phyloP scores from a whole-genome alignment of 306 rosid genomes.

The Vicia faba region DNA sequence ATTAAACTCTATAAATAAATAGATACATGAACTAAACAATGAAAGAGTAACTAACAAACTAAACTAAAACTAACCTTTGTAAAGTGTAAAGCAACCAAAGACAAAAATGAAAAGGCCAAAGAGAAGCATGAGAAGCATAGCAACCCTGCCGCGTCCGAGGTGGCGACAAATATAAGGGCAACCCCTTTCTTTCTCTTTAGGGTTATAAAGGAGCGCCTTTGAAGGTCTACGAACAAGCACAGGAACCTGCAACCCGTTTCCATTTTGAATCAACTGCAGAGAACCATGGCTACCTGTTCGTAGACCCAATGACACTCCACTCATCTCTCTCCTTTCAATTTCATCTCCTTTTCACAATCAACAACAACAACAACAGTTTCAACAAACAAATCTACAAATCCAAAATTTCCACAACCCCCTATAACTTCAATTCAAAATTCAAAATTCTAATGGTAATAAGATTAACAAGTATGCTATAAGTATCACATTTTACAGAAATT shows the following conservation, averaged over 20 bases:
- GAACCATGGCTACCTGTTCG: constrained; percentile 80
- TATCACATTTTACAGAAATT: constrained; percentile 14
- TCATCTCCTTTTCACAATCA: constrained; percentile 56
- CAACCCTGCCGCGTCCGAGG: constrained; percentile 69
- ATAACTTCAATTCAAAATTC: neutral
- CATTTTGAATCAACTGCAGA: constrained; percentile 70
- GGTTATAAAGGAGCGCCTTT: constrained; percentile 59
- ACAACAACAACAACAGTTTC: neutral
- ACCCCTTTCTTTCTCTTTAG: constrained; percentile 82
- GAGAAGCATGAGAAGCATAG: constrained; percentile 76
- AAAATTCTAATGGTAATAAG: too few species aligned
- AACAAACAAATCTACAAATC: constrained; percentile 22
- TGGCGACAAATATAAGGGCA: constrained; percentile 56
- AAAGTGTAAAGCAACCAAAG: constrained; percentile 63
- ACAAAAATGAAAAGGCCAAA: constrained; percentile 72
- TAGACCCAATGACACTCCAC: constrained; percentile 88
- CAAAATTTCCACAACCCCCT: neutral
- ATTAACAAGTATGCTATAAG: too few species aligned
- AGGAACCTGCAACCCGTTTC: constrained; percentile 40
- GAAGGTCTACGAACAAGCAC: constrained; percentile 67
- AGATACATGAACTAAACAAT: neutral
- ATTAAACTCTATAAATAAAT: neutral
- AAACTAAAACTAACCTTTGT: constrained; percentile 59
- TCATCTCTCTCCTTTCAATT: constrained; percentile 62
- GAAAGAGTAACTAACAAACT: neutral